Base-by-base conservation (phyloP, 2,329 filamentous ascomycete species). In the Alternaria novae-zelandiae region DNA sequence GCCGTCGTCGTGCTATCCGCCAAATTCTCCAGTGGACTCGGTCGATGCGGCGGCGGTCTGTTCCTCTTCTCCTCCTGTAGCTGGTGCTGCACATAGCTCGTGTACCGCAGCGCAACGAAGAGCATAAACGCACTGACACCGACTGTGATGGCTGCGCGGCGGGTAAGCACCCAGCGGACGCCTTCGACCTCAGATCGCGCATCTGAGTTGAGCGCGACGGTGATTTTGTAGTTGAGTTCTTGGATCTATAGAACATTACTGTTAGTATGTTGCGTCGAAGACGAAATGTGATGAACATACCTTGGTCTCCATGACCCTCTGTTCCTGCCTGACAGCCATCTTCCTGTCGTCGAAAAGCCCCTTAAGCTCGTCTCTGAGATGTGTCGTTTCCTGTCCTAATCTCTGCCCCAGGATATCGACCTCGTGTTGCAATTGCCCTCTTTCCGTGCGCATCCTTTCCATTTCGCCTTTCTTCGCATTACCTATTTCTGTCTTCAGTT, bases 261-360 rank as follows among this genome's bases (percentile, higher is more conserved):
- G 20, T 43, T 20, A 11, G 8, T 20, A 6, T 2, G 10, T n/a
- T 21, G 28, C 28, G 4, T 15, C 23, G 5, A 11, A 7, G 25
- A 50, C 2, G 9, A 25, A n/a, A 10, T 21, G 41, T 3, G 11
- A 36, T 30, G 43, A 17, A 15, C 59, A 20, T 82, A 93, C 90
- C 72, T 90, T 90, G 54, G 91, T 92, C 76, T 98, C 95, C 75
- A 92, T 91, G 7, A 86, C 86, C 76, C 94, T 90, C 81, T 97
- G 94, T 79, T 97, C 92, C 79, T 95, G 92, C 58, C 94, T 85
- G 2, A 97, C 94, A 3, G 89, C 88, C 92, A 98, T 97, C 78
- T 95, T 96, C 46, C 96, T 89, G 78, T 99, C 95, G 75, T 98
- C 95, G 78, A 98, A 97, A 86, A 97, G 91, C 61, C 93, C 95